phyloP scores from a whole-genome alignment of 2,329 filamentous ascomycete genomes.

The Colletotrichum sp. region DNA sequence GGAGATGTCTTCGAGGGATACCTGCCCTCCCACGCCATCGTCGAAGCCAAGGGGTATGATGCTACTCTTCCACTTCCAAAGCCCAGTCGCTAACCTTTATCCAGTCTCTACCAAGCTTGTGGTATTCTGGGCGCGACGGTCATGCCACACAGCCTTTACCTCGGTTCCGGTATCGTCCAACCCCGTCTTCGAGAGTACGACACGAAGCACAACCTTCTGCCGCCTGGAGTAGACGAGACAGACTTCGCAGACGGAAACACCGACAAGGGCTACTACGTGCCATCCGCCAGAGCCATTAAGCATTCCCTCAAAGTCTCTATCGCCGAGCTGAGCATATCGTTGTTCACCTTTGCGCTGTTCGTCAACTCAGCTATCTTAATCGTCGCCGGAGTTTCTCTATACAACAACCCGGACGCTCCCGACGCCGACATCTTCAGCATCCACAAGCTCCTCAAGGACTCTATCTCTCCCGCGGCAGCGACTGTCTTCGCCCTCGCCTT shows the following conservation, averaged over 20 bases:
- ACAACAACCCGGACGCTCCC: conserved; percentile 62
- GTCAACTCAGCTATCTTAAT: conserved; percentile 86
- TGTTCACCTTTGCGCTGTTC: conserved; percentile 85
- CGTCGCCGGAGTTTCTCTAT: conserved; percentile 79
- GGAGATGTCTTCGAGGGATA: conserved; percentile 70
- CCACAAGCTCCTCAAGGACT: conserved; percentile 71
- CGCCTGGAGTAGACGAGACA: conserved; percentile 30
- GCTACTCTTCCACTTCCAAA: conserved; percentile 24
- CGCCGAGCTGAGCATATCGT: conserved; percentile 71
- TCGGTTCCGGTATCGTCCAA: conserved; percentile 74
- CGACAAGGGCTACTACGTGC: conserved; percentile 68
- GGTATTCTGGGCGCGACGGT: conserved; percentile 80
- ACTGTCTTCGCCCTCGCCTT: conserved; percentile 85
- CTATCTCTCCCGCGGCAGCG: conserved; percentile 77
- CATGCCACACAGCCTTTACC: conserved; percentile 73
- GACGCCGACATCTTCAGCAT: conserved; percentile 85
- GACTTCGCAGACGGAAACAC: conserved; percentile 20
- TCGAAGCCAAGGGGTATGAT: conserved; percentile 57
- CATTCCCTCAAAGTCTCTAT: conserved; percentile 78
- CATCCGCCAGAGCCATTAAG: conserved; percentile 74
- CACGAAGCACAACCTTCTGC: conserved; percentile 58
- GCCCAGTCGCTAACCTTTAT: conserved; percentile 17
- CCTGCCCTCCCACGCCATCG: conserved; percentile 63
- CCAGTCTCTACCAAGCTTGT: conserved; percentile 69
- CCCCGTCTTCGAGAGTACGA: conserved; percentile 70